Evolutionary conservation across 805 yeast species (phyloP).

Genomic region (Cyberlindnera mrakii): DNA sequence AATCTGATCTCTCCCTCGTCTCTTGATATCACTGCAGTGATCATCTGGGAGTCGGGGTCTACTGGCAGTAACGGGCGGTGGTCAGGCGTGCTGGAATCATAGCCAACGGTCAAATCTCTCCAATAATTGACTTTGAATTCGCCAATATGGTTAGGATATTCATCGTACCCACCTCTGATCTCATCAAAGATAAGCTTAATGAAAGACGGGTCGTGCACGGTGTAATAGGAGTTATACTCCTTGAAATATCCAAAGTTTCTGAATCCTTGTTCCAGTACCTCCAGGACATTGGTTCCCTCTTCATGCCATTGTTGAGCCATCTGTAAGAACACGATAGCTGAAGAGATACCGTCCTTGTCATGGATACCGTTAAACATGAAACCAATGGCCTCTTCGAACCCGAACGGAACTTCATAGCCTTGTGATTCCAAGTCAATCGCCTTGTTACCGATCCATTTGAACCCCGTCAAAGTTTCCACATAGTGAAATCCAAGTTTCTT

Average conservation of each 20-base stretch:
- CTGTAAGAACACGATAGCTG: slow-evolving; percentile 70
- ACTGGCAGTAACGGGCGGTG: slow-evolving; percentile 60
- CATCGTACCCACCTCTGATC: slow-evolving; percentile 33
- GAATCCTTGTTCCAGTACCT: slow-evolving; percentile 53
- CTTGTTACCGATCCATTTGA: slow-evolving; percentile 94
- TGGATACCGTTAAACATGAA: slow-evolving; percentile 80
- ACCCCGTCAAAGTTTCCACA: slow-evolving; percentile 87
- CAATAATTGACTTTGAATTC: slow-evolving; percentile 50
- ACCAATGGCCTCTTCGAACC: slow-evolving; percentile 94
- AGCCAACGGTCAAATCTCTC: slow-evolving; percentile 84
- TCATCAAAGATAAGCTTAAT: slow-evolving; percentile 51
- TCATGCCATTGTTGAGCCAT: slow-evolving; percentile 48
- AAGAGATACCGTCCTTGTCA: slow-evolving; percentile 91
- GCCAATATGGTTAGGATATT: slow-evolving; percentile 49
- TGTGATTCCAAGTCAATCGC: slow-evolving; percentile 63
- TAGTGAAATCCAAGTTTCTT: slow-evolving; percentile 50
- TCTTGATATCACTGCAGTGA: slow-evolving; percentile 54
- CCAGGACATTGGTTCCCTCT: slow-evolving; percentile 34
- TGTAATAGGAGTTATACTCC: slow-evolving; percentile 83
- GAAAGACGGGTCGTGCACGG: slow-evolving; percentile 45
- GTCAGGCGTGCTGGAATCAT: slow-evolving; percentile 60
- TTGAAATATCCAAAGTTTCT: slow-evolving; percentile 71
- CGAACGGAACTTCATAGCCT: slow-evolving; percentile 78
- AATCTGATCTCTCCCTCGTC: slow-evolving; percentile 44
- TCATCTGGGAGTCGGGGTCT: slow-evolving; percentile 78